Base-by-base conservation (phyloP, 2,329 filamentous ascomycete species). In the Talaromyces sp. region DNA sequence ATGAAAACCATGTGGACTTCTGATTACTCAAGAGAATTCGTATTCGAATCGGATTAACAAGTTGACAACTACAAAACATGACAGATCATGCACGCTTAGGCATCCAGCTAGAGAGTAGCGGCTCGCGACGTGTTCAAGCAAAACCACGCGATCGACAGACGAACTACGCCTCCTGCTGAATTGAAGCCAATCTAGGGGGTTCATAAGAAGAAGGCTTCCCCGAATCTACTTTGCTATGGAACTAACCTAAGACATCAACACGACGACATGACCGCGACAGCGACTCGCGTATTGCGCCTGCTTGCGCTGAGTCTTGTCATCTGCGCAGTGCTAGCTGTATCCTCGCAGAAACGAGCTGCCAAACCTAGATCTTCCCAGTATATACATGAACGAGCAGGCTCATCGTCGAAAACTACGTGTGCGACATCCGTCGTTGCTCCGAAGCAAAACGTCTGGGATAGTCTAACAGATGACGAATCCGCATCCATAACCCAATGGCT, bases 401-500 rank as follows among this genome's bases (percentile, higher is more conserved):
- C 41, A 45, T 45, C 41, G 9, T 45, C 41, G n/a, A 45, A n/a
- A 45, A 22, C 3, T 45, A 1, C 41, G 41, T 45, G 41, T 45
- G 41, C 41, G 10, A 9, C 41, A 4, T 9, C 41, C n/a, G 19
- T 45, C 41, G n/a, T 45, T 45, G 41, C 41, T 19, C 41, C 41
- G n/a, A 45, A 45, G n/a, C 41, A 22, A 19, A 45, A 45, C 11
- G 41, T 45, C 3, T 45, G 41, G 41, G 19, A 45, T 45, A 45
- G 41, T 45, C 41, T 45, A 35, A 59, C 56, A 31, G 56, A 59
- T 25, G 37, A 25, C 13, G 56, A 59, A 17, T 43, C 37, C 43
- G 35, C 35, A 31, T 19, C 56, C 19, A 35, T 59, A 11, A 59
- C 56, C 7, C 56, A 59, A 27, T 59, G 56, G 56, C 33, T 59